Conservation (phyloP, 495 filamentous ascomycete species). For the Articulospora tetracladia region DNA sequence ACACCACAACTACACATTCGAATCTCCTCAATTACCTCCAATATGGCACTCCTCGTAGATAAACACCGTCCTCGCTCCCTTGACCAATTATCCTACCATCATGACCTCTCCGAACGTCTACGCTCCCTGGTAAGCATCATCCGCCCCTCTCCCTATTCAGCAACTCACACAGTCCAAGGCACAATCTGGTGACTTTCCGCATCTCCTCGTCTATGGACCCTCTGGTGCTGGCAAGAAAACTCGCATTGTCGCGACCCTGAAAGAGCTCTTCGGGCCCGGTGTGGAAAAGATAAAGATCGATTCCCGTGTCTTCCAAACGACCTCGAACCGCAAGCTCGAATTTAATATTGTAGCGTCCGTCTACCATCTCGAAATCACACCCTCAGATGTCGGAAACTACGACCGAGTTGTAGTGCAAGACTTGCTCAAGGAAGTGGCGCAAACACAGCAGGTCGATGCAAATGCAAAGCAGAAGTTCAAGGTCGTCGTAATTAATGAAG, state of each 20-base stretch:
- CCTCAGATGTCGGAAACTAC: conserved; percentile 94
- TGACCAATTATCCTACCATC: conserved; percentile 82
- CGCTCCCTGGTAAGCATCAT: conserved; percentile 68
- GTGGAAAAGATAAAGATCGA: conserved; percentile 98
- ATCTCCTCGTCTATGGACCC: conserved; percentile 93
- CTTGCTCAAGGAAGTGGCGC: conserved; percentile 93
- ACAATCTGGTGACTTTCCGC: conserved; percentile 94
- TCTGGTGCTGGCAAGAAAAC: conserved; percentile 98
- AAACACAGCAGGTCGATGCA: conserved; percentile 96
- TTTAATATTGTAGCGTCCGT: conserved; percentile 96
- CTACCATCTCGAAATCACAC: conserved; percentile 97
- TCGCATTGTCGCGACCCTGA: conserved; percentile 87
- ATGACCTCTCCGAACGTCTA: conserved; percentile 82
- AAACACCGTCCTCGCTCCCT: conserved; percentile 89
- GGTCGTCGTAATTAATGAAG: conserved; percentile 98
- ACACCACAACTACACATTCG: neutral
- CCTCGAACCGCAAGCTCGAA: conserved; percentile 91
- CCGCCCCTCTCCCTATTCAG: conserved; percentile 2
- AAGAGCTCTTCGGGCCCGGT: conserved; percentile 86
- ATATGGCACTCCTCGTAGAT: conserved; percentile 79
- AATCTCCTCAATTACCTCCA: conserved; percentile 7
- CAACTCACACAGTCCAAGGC: conserved; percentile 53
- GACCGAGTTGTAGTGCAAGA: conserved; percentile 95
- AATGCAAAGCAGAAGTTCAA: conserved; percentile 89
- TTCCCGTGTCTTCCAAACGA: conserved; percentile 91